These are phyloP conservation scores for Fusarium avenaceum DNA, from an alignment of 2,329 filamentous ascomycete genomes.

Conservation along the genomic window DNA sequence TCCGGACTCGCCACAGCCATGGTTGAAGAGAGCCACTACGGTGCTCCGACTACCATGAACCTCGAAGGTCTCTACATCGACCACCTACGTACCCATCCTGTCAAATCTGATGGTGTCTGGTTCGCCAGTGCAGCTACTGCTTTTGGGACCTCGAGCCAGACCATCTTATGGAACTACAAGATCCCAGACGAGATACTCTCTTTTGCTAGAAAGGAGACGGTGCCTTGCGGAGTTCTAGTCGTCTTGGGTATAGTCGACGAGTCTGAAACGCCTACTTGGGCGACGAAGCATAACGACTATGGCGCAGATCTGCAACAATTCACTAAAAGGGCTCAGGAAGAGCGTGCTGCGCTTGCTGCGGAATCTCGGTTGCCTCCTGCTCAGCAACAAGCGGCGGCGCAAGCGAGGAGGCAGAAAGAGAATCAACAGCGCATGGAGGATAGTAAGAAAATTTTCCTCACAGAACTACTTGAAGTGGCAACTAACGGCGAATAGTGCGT, in stretches of 20 bases:
- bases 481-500: slow-evolving; percentile 53
- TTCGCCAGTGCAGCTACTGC: slow-evolving; percentile 70
- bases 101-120: slow-evolving; percentile 62
- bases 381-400: slow-evolving; percentile 57
- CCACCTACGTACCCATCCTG: slow-evolving; percentile 58
- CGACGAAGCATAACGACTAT: slow-evolving; percentile 57
- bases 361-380: slow-evolving; percentile 61
- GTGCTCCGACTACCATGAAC: slow-evolving; percentile 37
- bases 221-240: slow-evolving; percentile 72
- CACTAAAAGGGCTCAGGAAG: slow-evolving; percentile 56
- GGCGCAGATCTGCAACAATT: slow-evolving; percentile 52
- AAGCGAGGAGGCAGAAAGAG: slow-evolving; percentile 59
- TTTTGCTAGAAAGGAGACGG: slow-evolving; percentile 65
- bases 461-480: rapidly evolving
- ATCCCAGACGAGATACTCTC: slow-evolving; percentile 66
- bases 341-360: slow-evolving; percentile 57
- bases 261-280: slow-evolving; percentile 68
- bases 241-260: slow-evolving; percentile 64
- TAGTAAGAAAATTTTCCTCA: slow-evolving; percentile 50
- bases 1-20: slow-evolving; percentile 63
- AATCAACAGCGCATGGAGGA: slow-evolving; percentile 61
- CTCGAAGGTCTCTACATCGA: slow-evolving; percentile 61
- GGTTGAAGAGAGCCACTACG: slow-evolving; percentile 53
- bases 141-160: slow-evolving; percentile 66
- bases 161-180: slow-evolving; percentile 71